Evolutionary conservation across 2,329 filamentous ascomycete species (phyloP), one percentile per base, ranked within the genome.

Genomic region (Hypomyces perniciosus): DNA sequence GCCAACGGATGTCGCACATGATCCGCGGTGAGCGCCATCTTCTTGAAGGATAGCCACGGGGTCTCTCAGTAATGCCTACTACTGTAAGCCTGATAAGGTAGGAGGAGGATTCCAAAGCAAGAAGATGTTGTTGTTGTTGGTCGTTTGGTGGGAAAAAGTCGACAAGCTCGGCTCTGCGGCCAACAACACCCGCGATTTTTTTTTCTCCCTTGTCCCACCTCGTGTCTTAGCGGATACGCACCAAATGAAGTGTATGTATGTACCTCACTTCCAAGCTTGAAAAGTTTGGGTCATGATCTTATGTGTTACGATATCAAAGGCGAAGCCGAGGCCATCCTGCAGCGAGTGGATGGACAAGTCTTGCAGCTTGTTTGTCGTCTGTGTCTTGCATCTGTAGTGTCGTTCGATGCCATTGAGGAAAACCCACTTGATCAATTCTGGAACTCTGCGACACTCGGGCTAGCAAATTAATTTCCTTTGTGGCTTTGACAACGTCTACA

Each of bases 1-100:
- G 56, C 56, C 55, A 57, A 52, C 57, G 56, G 59, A 62, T 63
- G 61, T 62, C 63, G 58, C 61, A 62, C 61, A 63, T 63, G 60
- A 63, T 63, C 53, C 54, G 58, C 54, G 56, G 61, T 43, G 37
- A 45, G 52, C 52, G 54, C 46, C 54, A 35, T 46, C 50, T 64
- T 62, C 53, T 57, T 62, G 58, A 46, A 53, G 59, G 52, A 57
- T 61, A 59, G 59, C 8, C 26, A 27, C 9, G 38, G 46, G 44
- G 33, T 46, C 12, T 20, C 27, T 49, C 41, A 28, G 27, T 34
- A 37, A 49, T 12, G 20, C 13, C 13, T 38, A 38, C 8, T 41
- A 8, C 28, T 41, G 12, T 28, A 26, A 30, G 12, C 26, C 6
- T 6, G 9, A 10, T 35, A 31, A 20, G 20, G 20, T 20, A 20